Evolutionary conservation across 1,284 basidiomycete genomes (phyloP), one percentile per base, ranked within the genome.

Genomic region (Psilocybe mexicana): DNA sequence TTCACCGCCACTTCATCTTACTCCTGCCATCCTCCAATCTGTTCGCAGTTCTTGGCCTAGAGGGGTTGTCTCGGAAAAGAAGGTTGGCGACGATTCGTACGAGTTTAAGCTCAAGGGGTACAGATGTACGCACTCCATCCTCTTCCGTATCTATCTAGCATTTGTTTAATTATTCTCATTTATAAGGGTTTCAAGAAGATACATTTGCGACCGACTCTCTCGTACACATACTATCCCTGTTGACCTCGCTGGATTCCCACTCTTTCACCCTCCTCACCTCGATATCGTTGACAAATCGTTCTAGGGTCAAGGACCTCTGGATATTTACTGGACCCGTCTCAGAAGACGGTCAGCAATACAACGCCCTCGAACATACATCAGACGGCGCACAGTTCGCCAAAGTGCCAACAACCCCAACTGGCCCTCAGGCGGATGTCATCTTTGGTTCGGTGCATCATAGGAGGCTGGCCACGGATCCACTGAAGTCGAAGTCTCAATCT

Each of bases 101-200:
- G 89, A 92, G 69, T 92, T 92, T 73, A 90, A 88, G 68, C 76
- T 92, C 55, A 90, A 88, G 65, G 90, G 89, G 14, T 92, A 91
- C 69, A 85, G 81, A 76, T 90, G 89, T 90, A 67, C 58, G 84
- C 76, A 50, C 14, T 33, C 38, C 28, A 55, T 35, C 59, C 51
- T 23, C 53, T 51, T 50, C 52, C n/a, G 44, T 45, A 35, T 46
- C 26, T 44, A 33, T 38, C 1, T 1, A 36, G 18, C n/a, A 25
- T 14, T 35, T 11, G 26, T 30, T n/a, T 43, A 28, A n/a, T n/a
- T 28, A 45, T 26, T 43, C 26, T 35, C 24, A 18, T 18, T 18
- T 51, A 25, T 43, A 79, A 89, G 88, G 86, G 85, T 91, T 90
- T 66, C 84, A 90, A 70, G 85, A 89, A 70, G 86, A 91, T 65